Evolutionary conservation across 305 asterid genomes (phyloP), one percentile per base, ranked within the genome.

Genomic region (Solanum hybrid): DNA sequence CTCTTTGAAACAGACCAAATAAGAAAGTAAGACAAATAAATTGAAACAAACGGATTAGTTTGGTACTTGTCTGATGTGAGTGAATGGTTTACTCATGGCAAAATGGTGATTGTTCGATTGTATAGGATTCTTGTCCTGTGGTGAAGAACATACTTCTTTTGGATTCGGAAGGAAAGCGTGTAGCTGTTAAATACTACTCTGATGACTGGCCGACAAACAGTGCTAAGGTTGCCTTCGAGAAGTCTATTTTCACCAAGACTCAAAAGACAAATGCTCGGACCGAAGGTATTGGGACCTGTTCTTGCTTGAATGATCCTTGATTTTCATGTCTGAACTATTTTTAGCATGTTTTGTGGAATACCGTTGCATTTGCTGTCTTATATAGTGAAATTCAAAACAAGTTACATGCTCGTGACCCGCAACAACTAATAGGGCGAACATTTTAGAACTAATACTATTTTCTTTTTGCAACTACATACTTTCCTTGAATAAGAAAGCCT

Each of bases 151-250:
- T 97, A 88, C 95, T 97, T 88, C 79, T 97, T 84, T 91, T 96
- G 95, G 99, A 96, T 93, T 96, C 98, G 10, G 99, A 97, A 87
- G 99, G 99, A 26, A 97, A 95, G 73, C 97, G 99, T 7, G 97
- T 96, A 45, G 98, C 97, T 3, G 98, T 96, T 79, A 96, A 95
- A 95, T 97, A 97, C 76, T 97, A 95, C 88, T 90, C 95, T 7
- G 98, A 96, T 91, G 99, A 97, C 20, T 97, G 99, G 98, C 97
- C 97, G 11, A 96, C 97, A 10, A 95, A 96, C 92, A 81, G 89
- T 78, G 94, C 99, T 9, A 97, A 94, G 91, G 89, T 95, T 79
- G 98, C 99, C 45, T 97, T 94, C 32, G 99, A 97, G 93, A 96
- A 96, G 73, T 95, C 96, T 27, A 31, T 97, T 89, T 97, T 96